These are phyloP conservation scores for Penicillium roqueforti DNA, from an alignment of 495 filamentous ascomycete genomes.

Conservation along the genomic window DNA sequence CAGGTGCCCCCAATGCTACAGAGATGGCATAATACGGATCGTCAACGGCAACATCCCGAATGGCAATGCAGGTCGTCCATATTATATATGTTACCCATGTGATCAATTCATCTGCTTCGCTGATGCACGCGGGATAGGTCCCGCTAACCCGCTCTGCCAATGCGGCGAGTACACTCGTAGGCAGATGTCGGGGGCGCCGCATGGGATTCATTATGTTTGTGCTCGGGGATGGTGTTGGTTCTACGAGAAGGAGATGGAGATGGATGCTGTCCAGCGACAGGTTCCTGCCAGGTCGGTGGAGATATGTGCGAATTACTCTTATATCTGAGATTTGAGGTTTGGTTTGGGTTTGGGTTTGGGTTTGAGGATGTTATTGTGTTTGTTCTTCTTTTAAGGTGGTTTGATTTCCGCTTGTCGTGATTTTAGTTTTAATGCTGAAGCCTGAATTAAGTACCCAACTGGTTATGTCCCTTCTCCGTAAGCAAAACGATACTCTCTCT, in stretches of 20 bases:
- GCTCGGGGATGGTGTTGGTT: constrained; percentile 1
- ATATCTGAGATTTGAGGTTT: not conserved
- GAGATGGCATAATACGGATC: not conserved
- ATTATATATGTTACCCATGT: constrained; percentile 5
- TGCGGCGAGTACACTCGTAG: constrained; percentile 6
- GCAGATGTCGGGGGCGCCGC: not conserved
- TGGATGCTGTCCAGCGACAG: not conserved
- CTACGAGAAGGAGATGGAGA: not conserved
- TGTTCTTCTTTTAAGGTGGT: not conserved
- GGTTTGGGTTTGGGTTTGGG: too few species aligned
- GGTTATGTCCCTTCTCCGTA: too few species aligned
- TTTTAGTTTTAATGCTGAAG: not conserved
- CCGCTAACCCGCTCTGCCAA: constrained; percentile 1
- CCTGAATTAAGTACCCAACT: not conserved
- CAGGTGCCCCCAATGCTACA: not conserved
- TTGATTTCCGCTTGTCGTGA: too few species aligned
- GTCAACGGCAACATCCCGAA: not conserved
- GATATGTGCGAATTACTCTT: not conserved
- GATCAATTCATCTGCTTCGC: constrained; percentile 5
- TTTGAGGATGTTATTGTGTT: not conserved
- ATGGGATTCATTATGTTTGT: constrained; percentile 15
- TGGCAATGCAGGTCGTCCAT: constrained; percentile 10
- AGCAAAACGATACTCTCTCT: not conserved
- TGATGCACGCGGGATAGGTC: constrained; percentile 6
- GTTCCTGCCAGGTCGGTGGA: not conserved